Conservation (phyloP, 2,329 filamentous ascomycete genomes). For the Lanzia echinophila region DNA sequence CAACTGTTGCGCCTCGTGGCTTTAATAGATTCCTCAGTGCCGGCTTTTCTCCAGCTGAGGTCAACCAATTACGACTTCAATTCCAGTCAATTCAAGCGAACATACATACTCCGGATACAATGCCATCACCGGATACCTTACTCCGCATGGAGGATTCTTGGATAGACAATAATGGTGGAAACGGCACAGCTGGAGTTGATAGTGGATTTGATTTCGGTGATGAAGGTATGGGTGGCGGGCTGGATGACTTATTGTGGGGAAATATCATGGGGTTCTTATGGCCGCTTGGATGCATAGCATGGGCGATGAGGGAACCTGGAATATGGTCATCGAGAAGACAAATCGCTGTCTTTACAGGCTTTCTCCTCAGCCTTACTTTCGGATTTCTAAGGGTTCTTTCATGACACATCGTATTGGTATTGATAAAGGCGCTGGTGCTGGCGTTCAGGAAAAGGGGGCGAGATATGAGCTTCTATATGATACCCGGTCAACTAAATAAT, state of each 20-base stretch:
- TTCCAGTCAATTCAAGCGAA: constrained; percentile 80
- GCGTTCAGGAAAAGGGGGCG: background rate
- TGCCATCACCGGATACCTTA: constrained; percentile 72
- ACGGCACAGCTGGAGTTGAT: constrained; percentile 33
- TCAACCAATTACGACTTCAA: constrained; percentile 78
- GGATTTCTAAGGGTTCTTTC: constrained; percentile 50
- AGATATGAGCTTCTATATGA: background rate
- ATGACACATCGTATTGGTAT: constrained; percentile 11
- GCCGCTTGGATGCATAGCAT: constrained; percentile 78
- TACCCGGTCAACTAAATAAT: background rate
- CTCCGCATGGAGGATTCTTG: constrained; percentile 80
- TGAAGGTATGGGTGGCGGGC: constrained; percentile 36
- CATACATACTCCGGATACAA: constrained; percentile 78
- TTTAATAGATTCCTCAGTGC: constrained; percentile 80
- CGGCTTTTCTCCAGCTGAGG: constrained; percentile 77
- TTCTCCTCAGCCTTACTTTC: constrained; percentile 71
- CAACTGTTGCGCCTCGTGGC: constrained; percentile 59
- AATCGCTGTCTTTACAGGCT: constrained; percentile 79
- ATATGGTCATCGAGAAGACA: constrained; percentile 80
- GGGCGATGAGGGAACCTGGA: constrained; percentile 79
- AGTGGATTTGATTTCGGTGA: constrained; percentile 33
- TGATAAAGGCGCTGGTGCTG: background rate
- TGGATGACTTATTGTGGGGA: constrained; percentile 83
- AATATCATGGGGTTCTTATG: constrained; percentile 93
- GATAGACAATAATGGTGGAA: constrained; percentile 64